Conservation (phyloP, 2,329 filamentous ascomycete genomes). For the Herpotrichia juniperi region DNA sequence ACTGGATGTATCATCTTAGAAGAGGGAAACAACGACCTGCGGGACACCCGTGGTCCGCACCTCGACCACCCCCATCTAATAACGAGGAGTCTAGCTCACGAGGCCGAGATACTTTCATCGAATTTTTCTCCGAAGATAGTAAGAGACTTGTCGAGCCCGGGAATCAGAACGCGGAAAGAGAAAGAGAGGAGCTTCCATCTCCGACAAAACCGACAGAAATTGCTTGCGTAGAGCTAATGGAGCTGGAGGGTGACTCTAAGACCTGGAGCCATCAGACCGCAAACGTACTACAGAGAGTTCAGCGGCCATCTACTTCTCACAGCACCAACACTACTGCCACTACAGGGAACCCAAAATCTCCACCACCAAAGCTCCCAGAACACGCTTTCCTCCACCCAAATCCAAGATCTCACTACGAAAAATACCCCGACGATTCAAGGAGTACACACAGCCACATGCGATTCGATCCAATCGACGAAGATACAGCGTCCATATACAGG, state of each 20-base stretch:
- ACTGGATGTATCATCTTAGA: constrained; percentile 28
- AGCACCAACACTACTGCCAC: neutral
- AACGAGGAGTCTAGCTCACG: neutral
- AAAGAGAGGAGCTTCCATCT: constrained; percentile 10
- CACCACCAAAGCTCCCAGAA: neutral
- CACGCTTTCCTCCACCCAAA: neutral
- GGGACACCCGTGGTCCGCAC: too few species aligned
- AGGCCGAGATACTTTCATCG: neutral
- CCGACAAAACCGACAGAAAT: constrained; percentile 12
- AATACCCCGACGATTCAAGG: constrained; percentile 1
- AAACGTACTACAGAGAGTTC: neutral
- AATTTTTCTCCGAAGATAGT: constrained; percentile 3
- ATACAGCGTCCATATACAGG: neutral
- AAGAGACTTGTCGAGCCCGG: constrained; percentile 2
- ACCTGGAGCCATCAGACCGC: neutral
- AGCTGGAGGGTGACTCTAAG: constrained; percentile 14
- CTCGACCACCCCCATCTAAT: constrained; percentile 3
- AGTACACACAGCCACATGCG: neutral
- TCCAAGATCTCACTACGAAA: constrained; percentile 8
- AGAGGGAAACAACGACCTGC: constrained; percentile 9
- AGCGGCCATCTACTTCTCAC: neutral
- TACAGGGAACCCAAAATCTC: too few species aligned
- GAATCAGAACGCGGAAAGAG: neutral
- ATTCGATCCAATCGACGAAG: constrained; percentile 3
- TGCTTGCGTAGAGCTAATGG: constrained; percentile 14